These are phyloP conservation scores for Lentinula novae-zelandiae DNA, from an alignment of 1,284 basidiomycete genomes.

Conservation along the genomic window DNA sequence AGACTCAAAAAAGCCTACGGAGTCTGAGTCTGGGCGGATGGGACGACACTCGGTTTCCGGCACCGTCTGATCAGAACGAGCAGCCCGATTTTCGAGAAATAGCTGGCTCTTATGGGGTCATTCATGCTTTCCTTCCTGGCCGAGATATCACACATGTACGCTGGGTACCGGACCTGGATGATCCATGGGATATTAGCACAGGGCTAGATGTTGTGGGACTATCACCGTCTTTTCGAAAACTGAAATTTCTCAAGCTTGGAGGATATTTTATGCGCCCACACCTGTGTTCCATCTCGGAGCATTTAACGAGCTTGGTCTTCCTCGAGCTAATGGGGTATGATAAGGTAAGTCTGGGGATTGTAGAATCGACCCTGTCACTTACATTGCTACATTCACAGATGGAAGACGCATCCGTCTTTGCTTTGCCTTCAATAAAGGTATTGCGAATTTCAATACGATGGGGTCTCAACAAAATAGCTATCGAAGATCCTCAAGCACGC, in stretches of 20 bases:
- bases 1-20: not conserved
- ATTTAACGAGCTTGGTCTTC: not conserved
- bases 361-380: not conserved
- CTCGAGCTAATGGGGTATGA: conserved; percentile 6
- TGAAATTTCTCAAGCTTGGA: not conserved
- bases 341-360: not conserved
- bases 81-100: not conserved
- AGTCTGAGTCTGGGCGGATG: not conserved
- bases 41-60: not conserved
- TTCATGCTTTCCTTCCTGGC: conserved; percentile 5
- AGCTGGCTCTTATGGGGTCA: not conserved
- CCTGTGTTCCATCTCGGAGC: not conserved
- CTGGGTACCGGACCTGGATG: conserved; percentile 4
- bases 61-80: not conserved
- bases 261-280: conserved; percentile 1
- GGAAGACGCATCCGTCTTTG: not conserved
- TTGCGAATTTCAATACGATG: conserved; percentile 1
- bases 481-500: not conserved
- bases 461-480: not conserved
- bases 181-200: not conserved
- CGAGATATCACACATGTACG: not conserved
- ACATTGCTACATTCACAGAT: not conserved
- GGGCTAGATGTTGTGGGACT: not conserved
- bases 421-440: not conserved
- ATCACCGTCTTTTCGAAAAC: not conserved